Evolutionary conservation across 2,329 filamentous ascomycete genomes (phyloP), one percentile per base, ranked within the genome.

Genomic region (Hymenoscyphus repandus): DNA sequence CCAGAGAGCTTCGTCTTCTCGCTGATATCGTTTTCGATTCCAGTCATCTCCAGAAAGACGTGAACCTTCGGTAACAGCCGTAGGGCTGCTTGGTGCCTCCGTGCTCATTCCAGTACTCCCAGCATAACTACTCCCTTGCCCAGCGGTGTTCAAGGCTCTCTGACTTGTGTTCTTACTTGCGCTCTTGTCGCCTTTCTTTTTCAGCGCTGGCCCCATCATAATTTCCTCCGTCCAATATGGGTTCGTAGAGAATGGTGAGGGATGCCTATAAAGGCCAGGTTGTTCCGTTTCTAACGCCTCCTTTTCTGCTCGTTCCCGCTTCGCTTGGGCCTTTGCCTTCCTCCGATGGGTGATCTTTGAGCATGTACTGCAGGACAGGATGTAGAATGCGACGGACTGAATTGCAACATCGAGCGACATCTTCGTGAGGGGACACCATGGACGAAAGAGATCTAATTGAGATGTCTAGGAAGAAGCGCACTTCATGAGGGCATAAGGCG

Each of bases 201-300:
- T 84, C 31, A 83, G 84, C 33, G 87, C 82, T 2, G 91, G 91
- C 0, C 91, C 91, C 70, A 91, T 78, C 55, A 75, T 76, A 58
- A 96, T 95, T 69, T 96, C 91, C 64, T 93, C 87, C 31, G 79
- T 74, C 91, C 91, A 96, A 70, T 88, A 89, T 11, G 86, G 85
- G 63, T 96, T 96, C 27, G 90, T 95, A 63, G 84, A 85, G 62
- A 90, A 93, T 1, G 90, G 88, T 40, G 83, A 81, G 1, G 86
- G 90, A 62, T 96, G 90, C 45, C 82, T 77, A 68, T 95, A 93
- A 10, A 82, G 69, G 37, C 80, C 81, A 0, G 88, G 88, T 65
- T 90, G 81, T 57, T 90, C 81, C 49, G 77, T 78, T 59, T 86
- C 79, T 51, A 83, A 69, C 52, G 75, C 79, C 41, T 78, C 76